These are phyloP conservation scores for Trichophyton verrucosum DNA, from an alignment of 2,329 filamentous ascomycete species.

Conservation along the genomic window DNA sequence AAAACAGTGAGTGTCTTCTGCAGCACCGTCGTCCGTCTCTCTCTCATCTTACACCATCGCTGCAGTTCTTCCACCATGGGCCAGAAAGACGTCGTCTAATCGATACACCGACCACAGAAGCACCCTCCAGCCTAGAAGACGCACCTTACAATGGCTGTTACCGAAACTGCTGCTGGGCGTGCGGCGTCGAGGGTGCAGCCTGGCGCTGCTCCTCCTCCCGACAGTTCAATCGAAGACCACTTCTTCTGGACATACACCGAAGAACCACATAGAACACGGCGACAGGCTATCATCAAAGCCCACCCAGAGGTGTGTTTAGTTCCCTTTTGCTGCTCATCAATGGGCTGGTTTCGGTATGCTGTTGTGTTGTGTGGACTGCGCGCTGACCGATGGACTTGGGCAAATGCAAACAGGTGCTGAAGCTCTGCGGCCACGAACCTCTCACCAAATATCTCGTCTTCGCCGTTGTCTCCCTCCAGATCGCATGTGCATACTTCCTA, in stretches of 20 bases:
- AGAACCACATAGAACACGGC: slow-evolving; percentile 82
- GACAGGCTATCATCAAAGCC: slow-evolving; percentile 92
- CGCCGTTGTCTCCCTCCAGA: slow-evolving; percentile 69
- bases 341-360: neutral
- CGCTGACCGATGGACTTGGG: neutral
- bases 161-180: neutral
- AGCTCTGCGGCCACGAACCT: slow-evolving; percentile 91
- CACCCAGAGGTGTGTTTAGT: slow-evolving; percentile 65
- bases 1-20: too few relatives aligned
- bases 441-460: slow-evolving; percentile 88
- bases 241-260: slow-evolving; percentile 99
- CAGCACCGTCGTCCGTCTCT: too few relatives aligned
- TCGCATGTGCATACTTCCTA: slow-evolving; percentile 64
- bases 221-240: slow-evolving; percentile 37
- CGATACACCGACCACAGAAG: neutral
- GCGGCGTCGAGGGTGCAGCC: neutral
- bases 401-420: slow-evolving; percentile 56
- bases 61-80: neutral
- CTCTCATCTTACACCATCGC: too few relatives aligned
- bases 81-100: neutral
- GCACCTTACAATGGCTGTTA: neutral
- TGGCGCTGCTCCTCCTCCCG: slow-evolving; percentile 17
- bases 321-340: slow-evolving; percentile 4
- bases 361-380: neutral
- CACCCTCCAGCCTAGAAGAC: neutral